Evolutionary conservation across 2,329 filamentous ascomycete species (phyloP), one percentile per base, ranked within the genome.

Genomic region (Botrytis squamosa): DNA sequence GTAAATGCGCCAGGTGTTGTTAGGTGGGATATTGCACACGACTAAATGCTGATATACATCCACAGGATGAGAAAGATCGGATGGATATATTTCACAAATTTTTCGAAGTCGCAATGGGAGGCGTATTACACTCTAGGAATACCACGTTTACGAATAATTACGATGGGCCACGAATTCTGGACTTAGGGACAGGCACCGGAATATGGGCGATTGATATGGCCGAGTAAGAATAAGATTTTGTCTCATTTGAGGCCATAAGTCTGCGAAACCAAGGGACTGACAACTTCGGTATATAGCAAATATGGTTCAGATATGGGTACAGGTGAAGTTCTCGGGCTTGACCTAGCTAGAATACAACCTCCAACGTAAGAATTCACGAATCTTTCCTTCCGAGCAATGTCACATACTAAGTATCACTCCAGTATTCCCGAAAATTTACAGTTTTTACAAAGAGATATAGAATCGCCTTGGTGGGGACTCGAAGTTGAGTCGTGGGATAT

Each of bases 151-250:
- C 49, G 12, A 67, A 59, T 14, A 79, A 76, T 66, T 77, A 75
- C 44, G 76, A 79, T 57, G 63, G 75, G 14, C 83, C 83, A 2
- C 83, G 84, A 69, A 85, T 92, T 66, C 80, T 92, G 60, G 90
- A 92, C 79, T 81, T 97, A 71, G 95, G 94, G 60, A 95, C 92
- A 76, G 95, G 95, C 33, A 97, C 94, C 1, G 94, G 94, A 57
- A 95, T 97, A 75, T 98, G 95, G 95, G 89, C 92, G 59, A 93
- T 97, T 78, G 92, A 95, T 77, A 92, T 97, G 83, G 92, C 92
- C 76, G 90, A 92, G 88, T 93, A 85, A 84, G 89, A 84, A 79
- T 71, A 49, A 44, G 44, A 72, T 59, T 59, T 33, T 62, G 65
- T 44, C 33, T 68, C 33, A 42, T 16, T 33, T 46, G 40, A 38